Conservation (phyloP, 805 yeast genomes). For the Saccharomycopsis fodiens region DNA sequence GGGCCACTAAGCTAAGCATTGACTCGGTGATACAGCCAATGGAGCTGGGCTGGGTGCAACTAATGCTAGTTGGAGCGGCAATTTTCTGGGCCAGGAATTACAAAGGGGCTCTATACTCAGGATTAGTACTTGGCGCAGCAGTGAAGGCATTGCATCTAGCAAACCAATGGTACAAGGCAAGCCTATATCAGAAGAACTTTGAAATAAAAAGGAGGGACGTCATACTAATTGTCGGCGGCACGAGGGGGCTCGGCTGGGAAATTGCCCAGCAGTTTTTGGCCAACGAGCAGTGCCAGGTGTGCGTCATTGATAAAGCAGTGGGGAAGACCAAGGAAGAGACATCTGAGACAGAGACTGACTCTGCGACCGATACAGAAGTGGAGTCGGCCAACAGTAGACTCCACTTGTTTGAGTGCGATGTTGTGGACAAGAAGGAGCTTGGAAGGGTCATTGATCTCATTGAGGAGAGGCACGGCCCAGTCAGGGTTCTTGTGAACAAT, state of each 20-base stretch:
- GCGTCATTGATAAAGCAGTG: conserved; percentile 24
- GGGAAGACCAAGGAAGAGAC: conserved; percentile 15
- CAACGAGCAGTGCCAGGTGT: conserved; percentile 22
- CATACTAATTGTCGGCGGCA: conserved; percentile 36
- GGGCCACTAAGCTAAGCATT: no score
- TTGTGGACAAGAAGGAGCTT: conserved; percentile 24
- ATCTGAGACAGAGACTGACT: background rate
- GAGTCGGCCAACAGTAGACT: conserved; percentile 12
- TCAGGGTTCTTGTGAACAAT: conserved; percentile 29
- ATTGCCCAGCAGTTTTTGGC: conserved; percentile 25
- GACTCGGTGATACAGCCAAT: no score
- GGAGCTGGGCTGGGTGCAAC: no score
- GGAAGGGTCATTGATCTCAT: conserved; percentile 22
- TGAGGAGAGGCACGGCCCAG: conserved; percentile 14
- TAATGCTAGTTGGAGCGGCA: no score
- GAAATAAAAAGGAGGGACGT: conserved; percentile 3
- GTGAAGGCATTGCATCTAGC: no score
- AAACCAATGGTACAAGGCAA: background rate
- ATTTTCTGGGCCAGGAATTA: no score
- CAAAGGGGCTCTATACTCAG: no score
- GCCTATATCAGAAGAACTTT: background rate
- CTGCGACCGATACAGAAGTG: background rate
- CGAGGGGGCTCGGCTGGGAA: conserved; percentile 36
- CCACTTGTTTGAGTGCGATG: conserved; percentile 28
- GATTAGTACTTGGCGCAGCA: no score